These are phyloP conservation scores for Sinapis alba DNA, from an alignment of 441 rosid genomes.

Conservation along the genomic window DNA sequence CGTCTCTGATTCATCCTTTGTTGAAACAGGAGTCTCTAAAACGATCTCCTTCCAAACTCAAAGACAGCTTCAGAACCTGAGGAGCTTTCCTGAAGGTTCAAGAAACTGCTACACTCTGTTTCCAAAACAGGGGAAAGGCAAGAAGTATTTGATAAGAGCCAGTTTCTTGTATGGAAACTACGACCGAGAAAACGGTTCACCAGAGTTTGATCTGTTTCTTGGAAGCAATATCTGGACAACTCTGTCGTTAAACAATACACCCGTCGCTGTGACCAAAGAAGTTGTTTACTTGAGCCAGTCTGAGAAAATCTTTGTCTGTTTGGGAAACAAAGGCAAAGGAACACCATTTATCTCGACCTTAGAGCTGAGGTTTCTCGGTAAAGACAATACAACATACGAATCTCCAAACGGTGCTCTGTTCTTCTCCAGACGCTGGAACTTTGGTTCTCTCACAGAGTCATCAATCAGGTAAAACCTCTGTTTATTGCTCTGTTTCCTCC, in stretches of 20 bases:
- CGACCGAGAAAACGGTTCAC: conserved; percentile 42
- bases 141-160: conserved; percentile 53
- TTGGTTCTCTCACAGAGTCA: conserved; percentile 16
- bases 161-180: conserved; percentile 63
- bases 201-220: conserved; percentile 48
- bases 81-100: conserved; percentile 53
- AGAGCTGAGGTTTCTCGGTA: conserved; percentile 50
- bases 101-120: conserved; percentile 57
- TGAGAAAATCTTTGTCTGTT: conserved; percentile 50
- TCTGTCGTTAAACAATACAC: conserved; percentile 38
- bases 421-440: conserved; percentile 39
- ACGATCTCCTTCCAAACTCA: neutral
- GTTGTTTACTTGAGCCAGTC: conserved; percentile 41
- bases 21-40: conserved; percentile 29
- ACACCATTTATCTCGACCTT: conserved; percentile 59
- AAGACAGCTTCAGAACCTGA: conserved; percentile 35
- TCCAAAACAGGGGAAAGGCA: conserved; percentile 48
- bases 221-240: conserved; percentile 51
- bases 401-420: conserved; percentile 39
- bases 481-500: neutral
- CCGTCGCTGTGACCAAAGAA: conserved; percentile 43
- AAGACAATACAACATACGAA: conserved; percentile 41
- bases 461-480: conserved; percentile 30
- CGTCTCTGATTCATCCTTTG: conserved; percentile 36
- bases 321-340: conserved; percentile 53